phyloP scores from a whole-genome alignment of 306 rosid genomes.

The Lupinus albus region DNA sequence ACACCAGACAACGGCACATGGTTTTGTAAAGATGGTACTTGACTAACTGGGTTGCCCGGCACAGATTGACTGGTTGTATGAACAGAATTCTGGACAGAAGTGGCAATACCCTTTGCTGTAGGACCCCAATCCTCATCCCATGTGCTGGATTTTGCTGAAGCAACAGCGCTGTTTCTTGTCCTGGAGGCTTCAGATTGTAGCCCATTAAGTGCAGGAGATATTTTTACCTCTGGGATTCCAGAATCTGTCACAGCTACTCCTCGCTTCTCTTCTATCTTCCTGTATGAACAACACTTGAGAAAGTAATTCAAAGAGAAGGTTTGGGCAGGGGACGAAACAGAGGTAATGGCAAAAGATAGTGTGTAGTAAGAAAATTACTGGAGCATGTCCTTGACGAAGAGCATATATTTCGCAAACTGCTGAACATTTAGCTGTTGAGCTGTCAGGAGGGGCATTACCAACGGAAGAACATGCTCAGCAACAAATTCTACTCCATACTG shows the following conservation, averaged over 20 bases:
- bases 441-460: constrained; percentile 75
- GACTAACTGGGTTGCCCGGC: constrained; percentile 49
- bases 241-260: constrained; percentile 84
- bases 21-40: constrained; percentile 49
- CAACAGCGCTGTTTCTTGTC: constrained; percentile 47
- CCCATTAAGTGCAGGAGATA: constrained; percentile 59
- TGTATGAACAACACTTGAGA: constrained; percentile 44
- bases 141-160: constrained; percentile 56
- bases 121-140: constrained; percentile 99
- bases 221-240: constrained; percentile 69
- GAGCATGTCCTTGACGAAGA: constrained; percentile 93
- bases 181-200: constrained; percentile 51
- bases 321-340: not conserved
- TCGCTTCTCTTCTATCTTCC: constrained; percentile 93
- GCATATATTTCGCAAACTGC: constrained; percentile 99
- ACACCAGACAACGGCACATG: constrained; percentile 43
- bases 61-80: constrained; percentile 45
- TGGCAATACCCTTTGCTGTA: constrained; percentile 42
- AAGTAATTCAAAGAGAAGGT: constrained; percentile 27
- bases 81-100: constrained; percentile 50
- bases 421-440: constrained; percentile 93
- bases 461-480: constrained; percentile 95
- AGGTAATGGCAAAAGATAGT: constrained; percentile 6
- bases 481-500: constrained; percentile 94
- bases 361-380: constrained; percentile 50